A percentile compares a stretch with the other conserved stretches of the same genome.
phyloP scores from a whole-genome alignment of 192 early-diverging fungal genomes.

The Thamnidium elegans region DNA sequence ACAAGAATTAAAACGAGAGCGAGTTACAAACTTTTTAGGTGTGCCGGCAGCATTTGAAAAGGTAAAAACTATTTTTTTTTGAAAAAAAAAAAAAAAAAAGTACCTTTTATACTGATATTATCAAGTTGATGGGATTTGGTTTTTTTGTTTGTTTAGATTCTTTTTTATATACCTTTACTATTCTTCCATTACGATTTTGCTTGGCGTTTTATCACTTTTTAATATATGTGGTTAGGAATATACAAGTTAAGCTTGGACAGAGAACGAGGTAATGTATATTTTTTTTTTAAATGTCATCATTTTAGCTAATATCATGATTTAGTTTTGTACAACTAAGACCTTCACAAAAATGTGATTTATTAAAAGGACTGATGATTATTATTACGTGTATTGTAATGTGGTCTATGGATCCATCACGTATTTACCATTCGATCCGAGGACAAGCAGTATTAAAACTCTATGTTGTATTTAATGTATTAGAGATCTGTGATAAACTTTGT shows the following conservation, averaged over 20 bases:
- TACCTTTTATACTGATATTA: neutral
- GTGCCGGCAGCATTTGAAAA: conserved; percentile 91
- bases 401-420: conserved; percentile 78
- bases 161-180: conserved; percentile 93
- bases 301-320: neutral
- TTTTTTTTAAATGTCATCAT: neutral
- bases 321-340: conserved; percentile 59
- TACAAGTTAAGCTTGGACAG: conserved; percentile 12
- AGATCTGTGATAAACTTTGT: conserved; percentile 93
- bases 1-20: conserved; percentile 83
- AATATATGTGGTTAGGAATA: conserved; percentile 35
- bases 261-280: conserved; percentile 19
- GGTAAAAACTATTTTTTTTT: too few relatives aligned
- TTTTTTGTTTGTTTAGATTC: conserved; percentile 91
- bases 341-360: conserved; percentile 85
- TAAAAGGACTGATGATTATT: conserved; percentile 81
- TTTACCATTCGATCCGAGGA: conserved; percentile 95
- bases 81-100: neutral
- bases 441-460: conserved; percentile 97
- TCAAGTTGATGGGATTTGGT: conserved; percentile 85
- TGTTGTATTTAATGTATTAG: conserved; percentile 94
- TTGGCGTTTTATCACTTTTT: conserved; percentile 58
- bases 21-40: conserved; percentile 82
- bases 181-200: conserved; percentile 82
- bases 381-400: conserved; percentile 74